Base-by-base conservation (phyloP, 805 yeast genomes). In the Metschnikowia dekortorum region DNA sequence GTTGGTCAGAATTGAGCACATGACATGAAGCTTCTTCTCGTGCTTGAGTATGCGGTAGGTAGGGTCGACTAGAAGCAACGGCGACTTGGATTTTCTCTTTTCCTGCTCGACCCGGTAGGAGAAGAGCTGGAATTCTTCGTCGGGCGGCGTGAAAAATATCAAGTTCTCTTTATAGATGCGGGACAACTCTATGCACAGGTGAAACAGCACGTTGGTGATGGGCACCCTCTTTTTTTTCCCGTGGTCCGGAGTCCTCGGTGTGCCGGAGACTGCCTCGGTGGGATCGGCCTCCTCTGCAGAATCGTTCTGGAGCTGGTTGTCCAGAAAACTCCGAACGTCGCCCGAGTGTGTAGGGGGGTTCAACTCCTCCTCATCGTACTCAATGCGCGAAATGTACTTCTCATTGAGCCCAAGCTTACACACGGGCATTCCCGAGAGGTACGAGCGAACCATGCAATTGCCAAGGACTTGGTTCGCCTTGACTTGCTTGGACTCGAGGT, bases 101-200 rank as follows among this genome's bases (percentile, higher is more conserved):
- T 66, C 73, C 36, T 69, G 68, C 16, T 78, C 79, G 39, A 73
- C 74, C 4, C 77, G 62, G 52, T 72, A 70, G 3, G 70, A 63
- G 61, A 74, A 64, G 2, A 73, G 58, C 2, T 61, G 58, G 46
- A 74, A 74, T 49, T 69, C 64, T 50, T 73, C 77, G 45, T 89
- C 97, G 0, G 97, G 97, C 13, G 97, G 97, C 14, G 86, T 81
- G 64, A 90, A 91, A 30, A 84, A 80, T 32, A 91, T 81, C 50
- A 82, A 78, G 57, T 89, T 84, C 6, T 78, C 76, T 14, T 70
- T 64, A 64, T 91, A 95, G 54, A 87, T 78, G 46, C 83, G 75
- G 2, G 84, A 80, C 36, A 89, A 68, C 46, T 86, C 75, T n/a
- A 89, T 95, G 69, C 96, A 89, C 68, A 89, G 71, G 59, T 74